Base-by-base conservation (phyloP, 83 land plant genomes). In the Picea abies region DNA sequence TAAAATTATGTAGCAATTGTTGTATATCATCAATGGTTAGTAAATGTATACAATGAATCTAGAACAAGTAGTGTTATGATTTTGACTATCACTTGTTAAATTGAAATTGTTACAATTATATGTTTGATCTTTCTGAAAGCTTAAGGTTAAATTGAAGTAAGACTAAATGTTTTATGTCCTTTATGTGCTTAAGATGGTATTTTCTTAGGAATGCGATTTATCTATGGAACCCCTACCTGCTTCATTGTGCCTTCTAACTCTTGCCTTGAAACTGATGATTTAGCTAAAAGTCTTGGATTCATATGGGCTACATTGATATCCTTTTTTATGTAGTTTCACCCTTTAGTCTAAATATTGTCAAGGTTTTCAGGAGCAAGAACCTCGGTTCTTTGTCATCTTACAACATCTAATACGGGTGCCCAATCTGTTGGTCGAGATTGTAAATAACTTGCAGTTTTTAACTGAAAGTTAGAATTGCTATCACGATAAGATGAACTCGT, bases 291-390 rank as follows among this genome's bases (percentile, higher is more conserved):
- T 63, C 83, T 85, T 35, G 56, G 35, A 39, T 80, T 58, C n/a
- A 19, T 64, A 68, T 60, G 76, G 16, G 84, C 8, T 76, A 76
- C 83, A 20, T 78, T 83, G 29, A 63, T 82, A 76, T 93, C 97
- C 60, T 82, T 88, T 62, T 92, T 85, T 83, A 47, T 91, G 72
- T 98, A 96, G 76, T 96, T 90, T 79, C 97, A 88, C 35, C 99
- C 99, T 84, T 92, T 98, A n/a, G 99, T 82, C 99, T 99, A 98
- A 80, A 98, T 86, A 82, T 98, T 96, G 66, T 98, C 99, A 76
- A 98, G 94, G 88, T 98, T 94, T 86, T 98, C 99, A 56, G 99
- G 99, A 70, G 93, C 88, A 84, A 98, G 94, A 79, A 94, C 94
- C 79, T 94, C 90, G 68, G 94, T 88, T 86, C 94, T 90, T 79